phyloP scores from a whole-genome alignment of 2,329 filamentous ascomycete species.

The Phialemonium atrogriseum region DNA sequence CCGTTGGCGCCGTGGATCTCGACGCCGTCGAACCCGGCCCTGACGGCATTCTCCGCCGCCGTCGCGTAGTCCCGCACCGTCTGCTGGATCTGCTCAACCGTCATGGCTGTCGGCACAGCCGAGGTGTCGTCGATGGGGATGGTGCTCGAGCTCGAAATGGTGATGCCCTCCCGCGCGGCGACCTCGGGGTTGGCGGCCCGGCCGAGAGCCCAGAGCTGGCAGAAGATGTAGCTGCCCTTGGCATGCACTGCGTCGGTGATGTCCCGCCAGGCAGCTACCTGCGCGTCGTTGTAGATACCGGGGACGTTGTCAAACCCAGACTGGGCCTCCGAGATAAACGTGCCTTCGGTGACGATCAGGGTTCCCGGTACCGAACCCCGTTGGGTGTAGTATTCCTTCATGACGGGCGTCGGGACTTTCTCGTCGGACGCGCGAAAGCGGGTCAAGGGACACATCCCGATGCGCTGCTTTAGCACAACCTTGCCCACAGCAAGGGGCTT shows the following conservation, averaged over 20 bases:
- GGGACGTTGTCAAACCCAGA: conserved; percentile 36
- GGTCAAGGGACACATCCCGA: conserved; percentile 45
- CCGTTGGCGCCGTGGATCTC: conserved; percentile 32
- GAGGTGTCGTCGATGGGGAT: conserved; percentile 34
- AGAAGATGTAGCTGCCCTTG: conserved; percentile 48
- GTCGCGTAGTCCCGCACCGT: conserved; percentile 21
- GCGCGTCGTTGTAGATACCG: conserved; percentile 44
- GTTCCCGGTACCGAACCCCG: conserved; percentile 28
- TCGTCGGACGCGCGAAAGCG: conserved; percentile 37
- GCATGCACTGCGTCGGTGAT: conserved; percentile 52
- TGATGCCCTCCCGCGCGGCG: conserved; percentile 15
- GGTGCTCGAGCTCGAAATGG: conserved; percentile 27
- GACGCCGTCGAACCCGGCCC: conserved; percentile 40
- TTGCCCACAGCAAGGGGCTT: conserved; percentile 35
- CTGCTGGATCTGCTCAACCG: conserved; percentile 30
- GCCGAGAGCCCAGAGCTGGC: conserved; percentile 44
- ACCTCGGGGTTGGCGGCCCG: conserved; percentile 16
- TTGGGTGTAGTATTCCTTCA: conserved; percentile 28
- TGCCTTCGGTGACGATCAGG: conserved; percentile 33
- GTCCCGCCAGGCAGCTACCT: conserved; percentile 49
- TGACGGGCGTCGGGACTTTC: conserved; percentile 10
- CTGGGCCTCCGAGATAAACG: conserved; percentile 27
- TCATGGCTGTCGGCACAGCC: conserved; percentile 26
- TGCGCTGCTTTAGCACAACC: conserved; percentile 39
- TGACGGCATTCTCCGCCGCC: conserved; percentile 32